These are phyloP conservation scores for Cutaneotrichosporon sp. DNA, from an alignment of 1,284 basidiomycete species.

Conservation along the genomic window DNA sequence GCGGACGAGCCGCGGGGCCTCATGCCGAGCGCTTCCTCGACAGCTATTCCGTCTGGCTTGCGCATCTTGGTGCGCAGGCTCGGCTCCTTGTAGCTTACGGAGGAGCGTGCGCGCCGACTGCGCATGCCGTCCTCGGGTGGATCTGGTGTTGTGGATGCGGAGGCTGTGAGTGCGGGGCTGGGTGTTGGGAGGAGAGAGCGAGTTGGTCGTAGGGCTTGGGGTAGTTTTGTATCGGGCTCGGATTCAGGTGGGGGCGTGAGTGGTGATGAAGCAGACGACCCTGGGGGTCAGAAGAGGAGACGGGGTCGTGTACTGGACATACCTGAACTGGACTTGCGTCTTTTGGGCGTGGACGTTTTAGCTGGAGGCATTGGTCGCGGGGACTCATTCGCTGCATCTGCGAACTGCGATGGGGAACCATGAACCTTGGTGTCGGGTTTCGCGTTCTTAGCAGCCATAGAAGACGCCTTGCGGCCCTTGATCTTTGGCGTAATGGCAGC, in stretches of 20 bases:
- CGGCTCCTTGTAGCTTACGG: slow-evolving; percentile 21
- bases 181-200: too few species aligned
- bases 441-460: too few species aligned
- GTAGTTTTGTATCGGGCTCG: not conserved
- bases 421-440: too few species aligned
- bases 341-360: not conserved
- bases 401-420: too few species aligned
- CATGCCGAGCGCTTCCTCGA: slow-evolving; percentile 12
- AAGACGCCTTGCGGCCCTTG: not conserved
- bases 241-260: not conserved
- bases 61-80: slow-evolving; percentile 20
- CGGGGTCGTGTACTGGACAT: too few species aligned
- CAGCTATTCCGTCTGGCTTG: slow-evolving; percentile 17
- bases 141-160: not conserved
- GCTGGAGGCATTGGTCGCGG: not conserved
- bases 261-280: not conserved
- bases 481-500: slow-evolving; percentile 1
- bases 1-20: slow-evolving; percentile 2
- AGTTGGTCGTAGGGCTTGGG: too few species aligned
- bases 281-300: not conserved
- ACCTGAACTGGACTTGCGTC: too few species aligned
- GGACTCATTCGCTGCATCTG: not conserved
- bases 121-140: slow-evolving; percentile 4
- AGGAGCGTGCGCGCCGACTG: slow-evolving; percentile 10
- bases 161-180: not conserved